phyloP scores from a whole-genome alignment of 208 protist genomes.

The Wallacemonas collosoma region DNA sequence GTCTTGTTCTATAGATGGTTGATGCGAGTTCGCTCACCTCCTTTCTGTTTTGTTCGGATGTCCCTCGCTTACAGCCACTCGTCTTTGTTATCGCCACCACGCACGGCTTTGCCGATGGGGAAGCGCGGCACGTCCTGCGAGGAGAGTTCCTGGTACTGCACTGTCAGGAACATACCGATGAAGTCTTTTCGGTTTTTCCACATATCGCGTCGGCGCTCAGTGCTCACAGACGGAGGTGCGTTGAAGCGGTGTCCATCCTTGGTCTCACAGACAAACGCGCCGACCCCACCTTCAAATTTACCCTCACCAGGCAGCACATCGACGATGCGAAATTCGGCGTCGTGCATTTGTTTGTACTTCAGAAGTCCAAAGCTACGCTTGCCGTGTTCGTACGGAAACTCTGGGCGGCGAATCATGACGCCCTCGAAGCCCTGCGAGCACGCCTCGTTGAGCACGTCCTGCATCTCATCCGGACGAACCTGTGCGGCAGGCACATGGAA shows the following conservation, averaged over 20 bases:
- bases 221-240: slow-evolving; percentile 70
- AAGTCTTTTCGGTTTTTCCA: slow-evolving; percentile 64
- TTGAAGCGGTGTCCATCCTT: slow-evolving; percentile 77
- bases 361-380: slow-evolving; percentile 89
- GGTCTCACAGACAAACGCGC: slow-evolving; percentile 86
- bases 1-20: not conserved
- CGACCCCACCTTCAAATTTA: slow-evolving; percentile 83
- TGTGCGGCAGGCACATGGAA: slow-evolving; percentile 85
- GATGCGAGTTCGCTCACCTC: not conserved
- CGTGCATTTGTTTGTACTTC: slow-evolving; percentile 93
- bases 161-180: slow-evolving; percentile 79
- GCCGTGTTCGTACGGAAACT: slow-evolving; percentile 88
- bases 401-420: slow-evolving; percentile 85
- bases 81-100: slow-evolving; percentile 51
- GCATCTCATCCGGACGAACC: slow-evolving; percentile 74
- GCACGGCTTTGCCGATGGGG: slow-evolving; percentile 79
- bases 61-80: slow-evolving; percentile 64
- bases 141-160: slow-evolving; percentile 89
- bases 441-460: slow-evolving; percentile 76
- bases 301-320: slow-evolving; percentile 82
- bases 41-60: slow-evolving; percentile 15
- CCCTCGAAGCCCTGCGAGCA: slow-evolving; percentile 90
- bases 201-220: slow-evolving; percentile 53
- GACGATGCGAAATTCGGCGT: slow-evolving; percentile 89
- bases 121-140: slow-evolving; percentile 90